Percentiles rank a stretch among this genome's conserved stretches.
Evolutionary conservation across 164 flowering plant species (phyloP).

Genomic region (Chimonanthus salicifolius): DNA sequence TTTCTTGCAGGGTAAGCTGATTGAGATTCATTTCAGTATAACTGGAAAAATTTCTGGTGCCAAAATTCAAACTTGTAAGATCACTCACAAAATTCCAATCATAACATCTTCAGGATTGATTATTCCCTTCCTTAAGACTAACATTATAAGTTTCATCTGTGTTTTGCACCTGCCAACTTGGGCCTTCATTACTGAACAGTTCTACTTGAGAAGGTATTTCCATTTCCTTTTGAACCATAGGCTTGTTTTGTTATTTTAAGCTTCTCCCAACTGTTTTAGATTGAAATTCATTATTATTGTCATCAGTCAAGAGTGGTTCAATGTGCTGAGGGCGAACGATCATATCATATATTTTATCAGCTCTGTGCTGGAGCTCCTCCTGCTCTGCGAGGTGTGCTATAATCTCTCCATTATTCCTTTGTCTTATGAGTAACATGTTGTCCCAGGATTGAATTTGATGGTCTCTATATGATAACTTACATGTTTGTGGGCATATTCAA

Average conservation of each 20-base stretch:
- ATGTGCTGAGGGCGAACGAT: conserved; percentile 87
- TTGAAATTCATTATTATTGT: neutral
- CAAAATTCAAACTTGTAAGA: conserved; percentile 93
- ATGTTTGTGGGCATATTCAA: too few species aligned
- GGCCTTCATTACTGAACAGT: conserved; percentile 35
- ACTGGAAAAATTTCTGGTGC: conserved; percentile 97
- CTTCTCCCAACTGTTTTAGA: neutral
- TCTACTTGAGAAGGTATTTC: conserved; percentile 91
- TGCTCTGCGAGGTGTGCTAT: conserved; percentile 59
- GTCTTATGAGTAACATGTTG: neutral
- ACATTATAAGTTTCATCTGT: conserved; percentile 19
- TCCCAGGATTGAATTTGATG: too few species aligned
- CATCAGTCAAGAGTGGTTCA: conserved; percentile 97
- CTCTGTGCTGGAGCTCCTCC: conserved; percentile 93
- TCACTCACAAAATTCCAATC: neutral
- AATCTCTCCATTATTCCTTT: neutral
- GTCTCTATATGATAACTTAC: too few species aligned
- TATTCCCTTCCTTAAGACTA: conserved; percentile 10
- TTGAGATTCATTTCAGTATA: conserved; percentile 92
- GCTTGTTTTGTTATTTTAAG: neutral
- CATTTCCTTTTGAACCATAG: conserved; percentile 11
- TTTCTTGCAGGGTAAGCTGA: conserved; percentile 85
- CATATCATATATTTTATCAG: conserved; percentile 97
- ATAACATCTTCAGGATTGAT: too few species aligned
- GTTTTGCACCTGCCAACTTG: conserved; percentile 16